phyloP scores from a whole-genome alignment of 768 basidiomycete genomes.

The Paxillus ammoniavirescens region DNA sequence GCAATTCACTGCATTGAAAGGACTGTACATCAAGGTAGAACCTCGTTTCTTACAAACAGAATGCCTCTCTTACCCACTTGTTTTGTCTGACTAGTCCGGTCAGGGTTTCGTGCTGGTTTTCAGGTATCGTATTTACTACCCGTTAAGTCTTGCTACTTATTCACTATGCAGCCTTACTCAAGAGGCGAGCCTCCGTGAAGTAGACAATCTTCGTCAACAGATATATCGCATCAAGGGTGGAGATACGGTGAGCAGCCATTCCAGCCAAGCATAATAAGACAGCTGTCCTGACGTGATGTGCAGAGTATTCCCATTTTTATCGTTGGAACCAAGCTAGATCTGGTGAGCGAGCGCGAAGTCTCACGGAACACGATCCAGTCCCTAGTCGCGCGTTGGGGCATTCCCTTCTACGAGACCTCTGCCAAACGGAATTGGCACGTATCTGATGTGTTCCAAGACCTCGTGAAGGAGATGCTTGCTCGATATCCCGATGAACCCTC shows the following conservation, averaged over 20 bases:
- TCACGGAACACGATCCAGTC: constrained; percentile 59
- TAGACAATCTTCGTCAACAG: constrained; percentile 77
- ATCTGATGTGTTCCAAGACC: constrained; percentile 72
- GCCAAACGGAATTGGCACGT: constrained; percentile 84
- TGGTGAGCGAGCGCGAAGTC: constrained; percentile 79
- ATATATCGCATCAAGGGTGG: constrained; percentile 79
- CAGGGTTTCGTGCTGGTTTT: constrained; percentile 83
- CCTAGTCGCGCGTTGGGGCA: constrained; percentile 61
- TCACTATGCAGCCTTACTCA: constrained; percentile 61
- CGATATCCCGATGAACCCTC: constrained; percentile 52
- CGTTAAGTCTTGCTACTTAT: background rate
- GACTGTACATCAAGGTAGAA: constrained; percentile 74
- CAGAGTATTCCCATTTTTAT: constrained; percentile 77
- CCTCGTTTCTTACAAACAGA: background rate
- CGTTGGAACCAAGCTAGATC: constrained; percentile 84
- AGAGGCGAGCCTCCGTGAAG: constrained; percentile 76
- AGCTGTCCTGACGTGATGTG: background rate
- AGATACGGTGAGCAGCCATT: constrained; percentile 45
- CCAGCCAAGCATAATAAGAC: background rate
- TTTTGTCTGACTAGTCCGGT: constrained; percentile 45
- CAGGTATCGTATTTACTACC: constrained; percentile 44
- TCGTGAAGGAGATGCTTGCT: constrained; percentile 70
- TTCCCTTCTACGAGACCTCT: constrained; percentile 88
- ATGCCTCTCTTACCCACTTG: background rate
- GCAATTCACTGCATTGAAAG: constrained; percentile 78